A percentile compares a stretch with the other conserved stretches of the same genome.
phyloP scores from a whole-genome alignment of 257 asterid genomes.

The Plantago ovata region DNA sequence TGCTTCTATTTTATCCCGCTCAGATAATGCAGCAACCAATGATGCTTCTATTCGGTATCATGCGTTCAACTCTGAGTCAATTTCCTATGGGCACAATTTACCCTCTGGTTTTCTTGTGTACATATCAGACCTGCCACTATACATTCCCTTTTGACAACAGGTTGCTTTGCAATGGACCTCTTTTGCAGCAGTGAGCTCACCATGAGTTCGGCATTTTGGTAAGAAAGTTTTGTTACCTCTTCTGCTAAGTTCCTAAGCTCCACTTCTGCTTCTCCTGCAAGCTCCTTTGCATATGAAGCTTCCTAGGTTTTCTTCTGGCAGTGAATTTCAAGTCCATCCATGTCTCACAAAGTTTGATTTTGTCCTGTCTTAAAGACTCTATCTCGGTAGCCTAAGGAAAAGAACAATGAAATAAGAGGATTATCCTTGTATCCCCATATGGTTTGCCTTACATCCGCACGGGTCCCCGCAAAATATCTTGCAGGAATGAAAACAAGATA shows the following conservation, averaged over 20 bases:
- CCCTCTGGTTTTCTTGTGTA: slow-evolving; percentile 36
- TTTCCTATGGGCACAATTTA: slow-evolving; percentile 51
- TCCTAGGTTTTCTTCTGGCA: slow-evolving; percentile 57
- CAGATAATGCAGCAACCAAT: slow-evolving; percentile 72
- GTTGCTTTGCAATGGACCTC: slow-evolving; percentile 37
- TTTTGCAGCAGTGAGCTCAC: slow-evolving; percentile 45
- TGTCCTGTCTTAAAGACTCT: slow-evolving; percentile 72
- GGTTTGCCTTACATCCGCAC: too few relatives aligned
- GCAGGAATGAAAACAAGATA: background rate
- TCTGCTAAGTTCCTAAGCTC: slow-evolving; percentile 81
- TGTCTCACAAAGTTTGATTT: slow-evolving; percentile 48
- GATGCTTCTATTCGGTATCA: slow-evolving; percentile 77
- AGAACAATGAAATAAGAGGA: slow-evolving; percentile 4
- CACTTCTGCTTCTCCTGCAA: slow-evolving; percentile 80
- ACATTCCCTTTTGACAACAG: slow-evolving; percentile 37
- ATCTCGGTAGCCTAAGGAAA: slow-evolving; percentile 62
- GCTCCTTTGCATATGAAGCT: slow-evolving; percentile 75
- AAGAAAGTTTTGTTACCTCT: slow-evolving; percentile 78
- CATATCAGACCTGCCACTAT: slow-evolving; percentile 30
- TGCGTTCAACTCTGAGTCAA: slow-evolving; percentile 54
- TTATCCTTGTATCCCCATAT: too few relatives aligned
- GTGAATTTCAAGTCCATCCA: slow-evolving; percentile 55
- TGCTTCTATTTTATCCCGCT: slow-evolving; percentile 69
- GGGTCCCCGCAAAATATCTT: background rate
- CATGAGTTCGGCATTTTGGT: slow-evolving; percentile 58